Conservation (phyloP, 1,284 basidiomycete species). For the Austroboletus niveus region DNA sequence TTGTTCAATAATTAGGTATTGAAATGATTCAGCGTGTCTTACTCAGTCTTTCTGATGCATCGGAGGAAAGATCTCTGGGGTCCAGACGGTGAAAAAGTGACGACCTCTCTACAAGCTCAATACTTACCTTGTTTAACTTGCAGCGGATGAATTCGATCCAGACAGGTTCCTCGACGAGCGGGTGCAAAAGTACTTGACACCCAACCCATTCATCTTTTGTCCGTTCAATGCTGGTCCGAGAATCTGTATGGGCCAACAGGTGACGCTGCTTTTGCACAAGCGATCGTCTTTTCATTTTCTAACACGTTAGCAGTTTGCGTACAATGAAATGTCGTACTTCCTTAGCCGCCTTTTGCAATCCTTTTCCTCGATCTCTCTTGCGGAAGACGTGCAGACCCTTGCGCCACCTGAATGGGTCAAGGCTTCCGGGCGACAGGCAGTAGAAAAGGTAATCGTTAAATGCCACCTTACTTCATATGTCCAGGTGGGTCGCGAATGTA, state of each 20-base stretch:
- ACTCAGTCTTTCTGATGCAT: conserved; percentile 37
- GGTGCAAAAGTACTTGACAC: conserved; percentile 27
- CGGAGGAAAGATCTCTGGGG: conserved; percentile 40
- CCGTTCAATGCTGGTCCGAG: conserved; percentile 46
- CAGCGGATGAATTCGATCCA: conserved; percentile 39
- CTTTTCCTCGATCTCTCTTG: conserved; percentile 37
- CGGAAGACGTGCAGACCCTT: conserved; percentile 37
- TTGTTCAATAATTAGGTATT: conserved; percentile 22
- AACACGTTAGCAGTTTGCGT: conserved; percentile 35
- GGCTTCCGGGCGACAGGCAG: conserved; percentile 17
- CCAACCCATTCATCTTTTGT: conserved; percentile 38
- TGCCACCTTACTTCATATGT: conserved; percentile 55
- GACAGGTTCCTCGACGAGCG: conserved; percentile 39
- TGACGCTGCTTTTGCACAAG: conserved; percentile 6
- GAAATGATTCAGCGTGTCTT: conserved; percentile 23
- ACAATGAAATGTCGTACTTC: conserved; percentile 42
- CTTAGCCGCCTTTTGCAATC: conserved; percentile 40
- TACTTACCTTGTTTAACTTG: neutral
- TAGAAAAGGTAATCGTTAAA: conserved; percentile 31
- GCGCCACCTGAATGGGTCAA: conserved; percentile 33
- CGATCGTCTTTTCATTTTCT: neutral
- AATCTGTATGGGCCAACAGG: conserved; percentile 49
- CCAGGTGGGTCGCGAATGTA: conserved; percentile 4
- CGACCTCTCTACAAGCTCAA: neutral
- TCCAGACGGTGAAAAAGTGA: conserved; percentile 30